Evolutionary conservation across 495 filamentous ascomycete genomes (phyloP), one percentile per base, ranked within the genome.

Genomic region (Letharia columbiana): DNA sequence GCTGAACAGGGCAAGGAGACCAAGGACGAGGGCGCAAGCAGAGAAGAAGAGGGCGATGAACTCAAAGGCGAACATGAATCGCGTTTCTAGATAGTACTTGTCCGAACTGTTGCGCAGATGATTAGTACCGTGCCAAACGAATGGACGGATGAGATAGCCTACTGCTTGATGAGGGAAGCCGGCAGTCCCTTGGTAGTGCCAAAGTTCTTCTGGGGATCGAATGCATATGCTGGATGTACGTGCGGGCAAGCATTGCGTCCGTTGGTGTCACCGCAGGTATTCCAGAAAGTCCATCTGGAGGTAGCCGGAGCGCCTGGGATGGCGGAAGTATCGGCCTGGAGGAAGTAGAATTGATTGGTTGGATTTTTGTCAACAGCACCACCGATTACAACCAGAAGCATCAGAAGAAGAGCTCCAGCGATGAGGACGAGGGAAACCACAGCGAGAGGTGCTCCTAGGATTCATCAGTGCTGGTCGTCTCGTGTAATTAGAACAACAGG

Each of bases 281-380:
- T 85, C 83, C 92, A 93, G 77, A 87, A 93, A 4, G 91, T 94
- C 92, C 92, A 96, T 76, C 92, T 85, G 11, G 90, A 86, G 11
- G 83, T 68, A 44, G 82, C 42, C 31, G 84, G 82, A 3, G 91
- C 86, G 31, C 83, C 84, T 15, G 86, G 78, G 71, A 95, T 91
- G 71, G 79, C 84, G 57, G 78, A 75, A 18, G 90, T 93, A 73
- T 85, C 80, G 69, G 87, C 88, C 72, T 88, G 82, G 41, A 96
- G 84, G 81, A 96, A 95, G 78, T 87, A 96, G 70, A 91, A 89
- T 52, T 87, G 70, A 69, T 87, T 83, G 23, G 91, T 78, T 8
- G 92, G 92, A 17, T 75, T 81, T 15, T 73, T 74, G 67, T 81
- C 77, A 41, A 78, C 80, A 9, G 82, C 76, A 60, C 90, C 91